Percentiles rank a stretch among this genome's conserved stretches.
phyloP scores from a whole-genome alignment of 2,329 filamentous ascomycete species.

The Colletotrichum tropicale region DNA sequence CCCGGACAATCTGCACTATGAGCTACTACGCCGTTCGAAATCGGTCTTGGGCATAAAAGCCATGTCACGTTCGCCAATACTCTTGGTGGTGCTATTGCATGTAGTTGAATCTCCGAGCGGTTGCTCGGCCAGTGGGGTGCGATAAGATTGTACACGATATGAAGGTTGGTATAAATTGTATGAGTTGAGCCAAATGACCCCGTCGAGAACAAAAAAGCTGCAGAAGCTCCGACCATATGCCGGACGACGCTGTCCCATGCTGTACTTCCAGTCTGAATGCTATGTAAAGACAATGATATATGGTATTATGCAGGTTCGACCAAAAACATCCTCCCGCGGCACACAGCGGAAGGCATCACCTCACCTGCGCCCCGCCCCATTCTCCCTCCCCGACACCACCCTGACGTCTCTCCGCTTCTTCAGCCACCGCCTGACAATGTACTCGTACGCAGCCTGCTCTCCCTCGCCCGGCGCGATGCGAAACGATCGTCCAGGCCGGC shows the following conservation, averaged over 20 bases:
- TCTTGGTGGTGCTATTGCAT: not conserved
- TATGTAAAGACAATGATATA: not conserved
- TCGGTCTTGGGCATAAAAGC: not conserved
- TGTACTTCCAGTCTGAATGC: not conserved
- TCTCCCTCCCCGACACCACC: not conserved
- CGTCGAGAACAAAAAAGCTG: not conserved
- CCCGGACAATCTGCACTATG: not conserved
- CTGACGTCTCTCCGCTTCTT: not conserved
- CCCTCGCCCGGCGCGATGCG: not conserved
- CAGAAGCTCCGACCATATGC: not conserved
- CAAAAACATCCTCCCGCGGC: not conserved
- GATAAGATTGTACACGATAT: not conserved
- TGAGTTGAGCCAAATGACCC: not conserved
- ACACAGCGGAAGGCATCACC: not conserved
- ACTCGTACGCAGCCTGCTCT: not conserved
- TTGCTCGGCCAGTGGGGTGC: not conserved
- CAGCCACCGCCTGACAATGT: not conserved
- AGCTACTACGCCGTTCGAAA: not conserved
- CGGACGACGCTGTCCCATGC: not conserved
- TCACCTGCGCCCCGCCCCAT: not conserved
- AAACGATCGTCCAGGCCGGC: not conserved
- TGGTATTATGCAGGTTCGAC: not conserved
- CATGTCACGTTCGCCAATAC: rapidly evolving
- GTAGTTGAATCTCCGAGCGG: not conserved
- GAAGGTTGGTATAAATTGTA: not conserved